phyloP scores from a whole-genome alignment of 306 rosid genomes.

The Sindora glabra region DNA sequence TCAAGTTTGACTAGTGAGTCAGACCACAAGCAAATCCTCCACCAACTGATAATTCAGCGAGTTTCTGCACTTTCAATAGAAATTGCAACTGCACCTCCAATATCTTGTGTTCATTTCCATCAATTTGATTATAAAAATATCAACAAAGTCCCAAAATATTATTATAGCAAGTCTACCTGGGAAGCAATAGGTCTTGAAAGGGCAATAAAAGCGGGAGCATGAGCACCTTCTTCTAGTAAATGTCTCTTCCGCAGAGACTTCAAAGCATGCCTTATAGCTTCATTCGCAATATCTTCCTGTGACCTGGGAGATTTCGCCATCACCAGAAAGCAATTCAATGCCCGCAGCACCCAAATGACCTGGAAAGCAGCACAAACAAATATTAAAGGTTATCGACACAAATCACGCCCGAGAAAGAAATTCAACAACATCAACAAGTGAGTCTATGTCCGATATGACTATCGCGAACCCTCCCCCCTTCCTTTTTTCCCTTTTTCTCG shows the following conservation, averaged over 20 bases:
- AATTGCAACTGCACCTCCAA: neutral
- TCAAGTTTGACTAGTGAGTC: no score
- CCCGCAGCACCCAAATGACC: neutral
- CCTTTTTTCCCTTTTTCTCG: no score
- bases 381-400: neutral
- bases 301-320: slow-evolving; percentile 33
- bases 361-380: neutral
- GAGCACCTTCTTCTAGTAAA: slow-evolving; percentile 94
- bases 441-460: no score
- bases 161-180: slow-evolving; percentile 35
- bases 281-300: slow-evolving; percentile 47
- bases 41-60: no score
- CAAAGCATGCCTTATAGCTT: slow-evolving; percentile 74
- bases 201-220: slow-evolving; percentile 73
- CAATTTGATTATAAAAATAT: neutral
- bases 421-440: no score
- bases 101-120: neutral
- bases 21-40: no score
- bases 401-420: neutral
- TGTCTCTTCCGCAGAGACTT: slow-evolving; percentile 81
- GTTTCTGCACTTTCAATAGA: no score
- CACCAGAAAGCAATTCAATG: neutral
- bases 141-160: neutral
- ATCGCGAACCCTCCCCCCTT: no score
- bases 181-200: slow-evolving; percentile 60